Evolutionary conservation across 2,329 filamentous ascomycete species (phyloP).

Genomic region (Verticillium klebahnii): DNA sequence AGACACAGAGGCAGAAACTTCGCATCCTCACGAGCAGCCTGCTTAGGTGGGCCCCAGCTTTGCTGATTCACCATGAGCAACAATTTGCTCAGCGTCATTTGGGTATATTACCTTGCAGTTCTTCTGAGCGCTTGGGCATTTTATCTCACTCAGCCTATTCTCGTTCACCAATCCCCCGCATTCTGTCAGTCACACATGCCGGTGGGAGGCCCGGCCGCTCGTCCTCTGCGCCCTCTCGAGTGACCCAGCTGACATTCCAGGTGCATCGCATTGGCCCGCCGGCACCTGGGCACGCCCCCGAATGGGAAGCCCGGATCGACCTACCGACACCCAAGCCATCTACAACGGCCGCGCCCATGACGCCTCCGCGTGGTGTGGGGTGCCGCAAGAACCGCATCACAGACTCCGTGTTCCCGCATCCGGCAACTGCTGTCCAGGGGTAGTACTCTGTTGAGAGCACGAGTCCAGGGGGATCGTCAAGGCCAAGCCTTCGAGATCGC

Average conservation of each 20-base stretch:
- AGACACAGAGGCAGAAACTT: background rate
- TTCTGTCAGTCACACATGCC: background rate
- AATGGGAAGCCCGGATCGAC: conserved; percentile 3
- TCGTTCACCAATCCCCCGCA: background rate
- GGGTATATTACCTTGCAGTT: background rate
- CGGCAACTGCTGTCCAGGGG: background rate
- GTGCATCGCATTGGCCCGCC: background rate
- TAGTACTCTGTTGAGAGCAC: background rate
- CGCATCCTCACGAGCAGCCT: background rate
- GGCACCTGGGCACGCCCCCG: background rate
- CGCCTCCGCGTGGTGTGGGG: background rate
- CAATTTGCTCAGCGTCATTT: background rate
- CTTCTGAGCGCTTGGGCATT: background rate
- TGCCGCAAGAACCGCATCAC: background rate
- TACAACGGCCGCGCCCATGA: background rate
- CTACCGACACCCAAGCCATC: background rate
- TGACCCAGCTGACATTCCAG: background rate
- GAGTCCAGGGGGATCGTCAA: background rate
- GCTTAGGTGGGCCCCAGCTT: background rate
- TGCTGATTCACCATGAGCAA: background rate
- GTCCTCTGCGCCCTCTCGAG: background rate
- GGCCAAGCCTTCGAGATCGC: background rate
- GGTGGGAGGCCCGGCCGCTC: background rate
- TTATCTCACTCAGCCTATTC: background rate
- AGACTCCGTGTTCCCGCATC: conserved; percentile 1